Evolutionary conservation across 805 yeast species (phyloP), one percentile per base, ranked within the genome.

Genomic region (Maudiozyma barnettii): DNA sequence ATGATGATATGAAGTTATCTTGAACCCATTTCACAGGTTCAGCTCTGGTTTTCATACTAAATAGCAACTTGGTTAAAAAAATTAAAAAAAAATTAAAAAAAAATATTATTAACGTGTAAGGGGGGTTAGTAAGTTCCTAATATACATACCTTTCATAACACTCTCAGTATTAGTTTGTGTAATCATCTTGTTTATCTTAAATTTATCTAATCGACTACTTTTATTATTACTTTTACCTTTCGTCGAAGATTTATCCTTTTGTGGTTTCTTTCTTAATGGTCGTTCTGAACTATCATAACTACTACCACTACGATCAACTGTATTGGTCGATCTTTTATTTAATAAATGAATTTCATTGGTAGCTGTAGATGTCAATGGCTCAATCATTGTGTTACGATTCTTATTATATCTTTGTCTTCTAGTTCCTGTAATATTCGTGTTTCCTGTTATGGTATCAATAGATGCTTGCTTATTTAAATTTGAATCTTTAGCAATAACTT

Each of bases 401-500:
- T 33, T 33, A 14, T 21, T 21, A 21, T 4, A 13, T 13, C 14
- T 12, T 37, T 19, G 9, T 9, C 6, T 5, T 21, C 20, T 23
- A 4, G 23, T 46, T 46, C 49, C 47, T 21, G 16, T 19, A 21
- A 21, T 19, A 33, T 33, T 33, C 4, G 18, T n/a, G 5, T 8
- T 49, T 43, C 51, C 42, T 9, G 19, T 33, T 30, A 43, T 45
- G 26, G 38, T 45, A 18, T 22, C 33, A 41, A 38, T 41, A n/a
- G 33, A 20, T 39, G 31, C 39, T 18, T 41, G 36, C 14, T 50
- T 45, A 20, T 55, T 55, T 30, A 51, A 51, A 20, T 53, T 47
- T 10, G 52, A 48, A 55, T 53, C 54, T 20, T 43, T 45, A 18
- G 48, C 43, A 6, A 50, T 47, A 29, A 44, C 37, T 13, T 45